These are phyloP conservation scores for Eudorina sp. DNA, from an alignment of 139 green algal genomes.

Conservation along the genomic window DNA sequence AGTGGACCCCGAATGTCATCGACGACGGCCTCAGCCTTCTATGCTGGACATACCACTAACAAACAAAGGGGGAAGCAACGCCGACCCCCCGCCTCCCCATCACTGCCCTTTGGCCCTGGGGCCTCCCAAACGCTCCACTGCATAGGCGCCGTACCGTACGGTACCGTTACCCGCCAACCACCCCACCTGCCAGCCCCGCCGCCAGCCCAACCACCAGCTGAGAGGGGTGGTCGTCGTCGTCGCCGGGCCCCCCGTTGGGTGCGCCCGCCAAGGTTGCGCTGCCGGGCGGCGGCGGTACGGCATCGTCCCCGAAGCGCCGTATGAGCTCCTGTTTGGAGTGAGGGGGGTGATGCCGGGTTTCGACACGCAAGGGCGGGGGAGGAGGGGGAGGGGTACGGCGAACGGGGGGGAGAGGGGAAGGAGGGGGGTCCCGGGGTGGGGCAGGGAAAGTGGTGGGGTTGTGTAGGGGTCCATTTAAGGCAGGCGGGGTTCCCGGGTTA, in stretches of 20 bases:
- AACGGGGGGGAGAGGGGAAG: not conserved
- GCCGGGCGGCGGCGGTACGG: not conserved
- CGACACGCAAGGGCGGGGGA: not conserved
- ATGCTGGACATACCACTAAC: too few species aligned
- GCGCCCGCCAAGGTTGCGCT: too few species aligned
- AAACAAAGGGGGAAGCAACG: not conserved
- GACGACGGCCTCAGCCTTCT: too few species aligned
- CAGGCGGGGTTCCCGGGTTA: too few species aligned
- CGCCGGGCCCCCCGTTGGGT: not conserved
- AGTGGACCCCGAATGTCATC: too few species aligned
- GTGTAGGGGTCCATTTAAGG: too few species aligned
- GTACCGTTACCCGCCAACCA: not conserved
- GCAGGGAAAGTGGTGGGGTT: too few species aligned
- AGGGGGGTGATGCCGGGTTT: not conserved
- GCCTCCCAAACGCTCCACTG: too few species aligned
- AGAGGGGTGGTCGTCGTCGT: not conserved
- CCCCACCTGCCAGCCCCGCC: slow-evolving; percentile 11
- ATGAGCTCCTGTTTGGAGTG: not conserved
- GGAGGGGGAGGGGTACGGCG: not conserved
- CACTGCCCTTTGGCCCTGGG: too few species aligned
- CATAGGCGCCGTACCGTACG: not conserved
- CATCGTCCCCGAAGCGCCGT: not conserved
- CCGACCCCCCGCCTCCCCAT: not conserved
- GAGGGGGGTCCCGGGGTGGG: too few species aligned
- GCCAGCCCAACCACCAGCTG: not conserved